Percentiles rank a stretch among this genome's conserved stretches.
phyloP scores from a whole-genome alignment of 176 grass and related monocot species.

The Stipa capillata region DNA sequence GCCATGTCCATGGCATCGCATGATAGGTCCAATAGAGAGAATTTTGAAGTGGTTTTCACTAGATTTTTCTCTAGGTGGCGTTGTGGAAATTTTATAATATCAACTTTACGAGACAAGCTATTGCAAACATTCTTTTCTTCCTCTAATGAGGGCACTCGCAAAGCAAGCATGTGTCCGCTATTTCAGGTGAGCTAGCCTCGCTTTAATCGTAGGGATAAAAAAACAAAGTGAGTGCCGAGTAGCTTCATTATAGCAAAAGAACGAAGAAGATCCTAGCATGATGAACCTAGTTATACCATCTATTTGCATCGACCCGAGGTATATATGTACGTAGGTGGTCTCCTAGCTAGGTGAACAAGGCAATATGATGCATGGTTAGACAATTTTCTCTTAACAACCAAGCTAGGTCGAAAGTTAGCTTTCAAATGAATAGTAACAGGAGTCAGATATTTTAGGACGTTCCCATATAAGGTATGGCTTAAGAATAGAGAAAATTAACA shows the following conservation, averaged over 20 bases:
- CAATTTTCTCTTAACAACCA: not conserved
- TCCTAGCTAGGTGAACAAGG: not conserved
- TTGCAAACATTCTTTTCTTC: constrained; percentile 17
- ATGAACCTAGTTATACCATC: constrained; percentile 28
- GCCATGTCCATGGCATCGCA: too few species aligned
- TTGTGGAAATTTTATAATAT: too few species aligned
- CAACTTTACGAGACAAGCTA: too few species aligned
- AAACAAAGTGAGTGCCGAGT: constrained; percentile 35
- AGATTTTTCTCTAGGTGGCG: too few species aligned
- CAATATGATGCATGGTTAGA: not conserved
- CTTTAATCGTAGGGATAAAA: constrained; percentile 51
- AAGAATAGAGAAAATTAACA: constrained; percentile 29
- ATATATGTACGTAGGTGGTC: not conserved
- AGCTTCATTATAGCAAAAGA: constrained; percentile 46
- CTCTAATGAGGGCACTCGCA: constrained; percentile 23
- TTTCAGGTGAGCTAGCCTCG: constrained; percentile 29
- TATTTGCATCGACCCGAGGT: constrained; percentile 3
- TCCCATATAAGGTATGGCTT: constrained; percentile 45
- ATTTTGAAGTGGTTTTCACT: too few species aligned
- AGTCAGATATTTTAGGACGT: constrained; percentile 42
- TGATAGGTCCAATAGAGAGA: too few species aligned
- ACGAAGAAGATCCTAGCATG: constrained; percentile 31
- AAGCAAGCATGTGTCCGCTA: constrained; percentile 39
- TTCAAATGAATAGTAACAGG: constrained; percentile 2
- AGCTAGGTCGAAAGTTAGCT: not conserved